phyloP scores from a whole-genome alignment of 495 filamentous ascomycete species.

The Xylaria sp. region DNA sequence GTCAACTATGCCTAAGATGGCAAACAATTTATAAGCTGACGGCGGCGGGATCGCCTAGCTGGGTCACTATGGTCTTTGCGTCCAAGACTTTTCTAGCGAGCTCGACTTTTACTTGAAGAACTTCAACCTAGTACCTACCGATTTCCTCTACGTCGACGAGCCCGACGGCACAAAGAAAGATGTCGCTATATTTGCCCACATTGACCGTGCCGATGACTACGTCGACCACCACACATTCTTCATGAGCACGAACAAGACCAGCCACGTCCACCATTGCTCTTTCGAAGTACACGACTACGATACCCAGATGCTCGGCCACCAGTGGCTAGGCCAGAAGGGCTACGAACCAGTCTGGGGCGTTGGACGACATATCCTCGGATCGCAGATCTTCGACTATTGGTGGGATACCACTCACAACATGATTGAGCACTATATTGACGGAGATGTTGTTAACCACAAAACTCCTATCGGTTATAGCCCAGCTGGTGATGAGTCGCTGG shows the following conservation, averaged over 20 bases:
- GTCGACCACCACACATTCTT: conserved; percentile 68
- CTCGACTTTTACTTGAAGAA: conserved; percentile 61
- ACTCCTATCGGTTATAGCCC: conserved; percentile 42
- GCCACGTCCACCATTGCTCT: conserved; percentile 65
- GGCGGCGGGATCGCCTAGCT: conserved; percentile 38
- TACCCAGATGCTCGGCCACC: conserved; percentile 66
- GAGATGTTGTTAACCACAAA: conserved; percentile 64
- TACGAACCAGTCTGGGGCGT: conserved; percentile 68
- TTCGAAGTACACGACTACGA: conserved; percentile 72
- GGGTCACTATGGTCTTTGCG: conserved; percentile 66
- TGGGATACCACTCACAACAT: conserved; percentile 59
- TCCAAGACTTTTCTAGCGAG: conserved; percentile 54
- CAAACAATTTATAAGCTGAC: background rate
- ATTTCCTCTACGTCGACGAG: conserved; percentile 45
- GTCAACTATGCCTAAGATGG: conserved; percentile 4
- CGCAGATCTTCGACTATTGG: conserved; percentile 67
- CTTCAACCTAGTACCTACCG: conserved; percentile 64
- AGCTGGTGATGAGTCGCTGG: conserved; percentile 34
- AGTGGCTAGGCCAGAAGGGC: conserved; percentile 60
- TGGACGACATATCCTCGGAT: conserved; percentile 63
- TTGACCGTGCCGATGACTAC: conserved; percentile 33
- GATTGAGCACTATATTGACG: conserved; percentile 64
- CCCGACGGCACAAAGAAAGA: conserved; percentile 40
- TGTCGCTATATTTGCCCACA: conserved; percentile 47
- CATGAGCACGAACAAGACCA: conserved; percentile 45